Evolutionary conservation across 495 filamentous ascomycete genomes (phyloP).

Genomic region (Penicilliopsis zonata): DNA sequence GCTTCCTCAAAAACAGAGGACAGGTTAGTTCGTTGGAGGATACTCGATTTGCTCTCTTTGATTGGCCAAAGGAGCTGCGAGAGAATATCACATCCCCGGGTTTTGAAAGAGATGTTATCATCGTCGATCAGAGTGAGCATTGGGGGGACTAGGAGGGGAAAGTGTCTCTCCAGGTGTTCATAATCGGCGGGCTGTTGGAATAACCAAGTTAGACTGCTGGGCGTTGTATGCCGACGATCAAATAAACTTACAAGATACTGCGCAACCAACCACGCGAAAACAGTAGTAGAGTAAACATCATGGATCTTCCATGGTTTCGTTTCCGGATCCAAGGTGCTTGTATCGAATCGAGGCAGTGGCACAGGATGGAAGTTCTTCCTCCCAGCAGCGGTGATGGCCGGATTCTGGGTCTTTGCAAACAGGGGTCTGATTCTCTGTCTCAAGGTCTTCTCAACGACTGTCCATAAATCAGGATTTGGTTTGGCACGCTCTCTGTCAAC

Average conservation of each 20-base stretch:
- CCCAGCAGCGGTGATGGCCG: conserved; percentile 48
- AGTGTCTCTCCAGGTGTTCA: conserved; percentile 38
- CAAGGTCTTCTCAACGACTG: conserved; percentile 45
- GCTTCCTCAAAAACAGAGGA: conserved; percentile 69
- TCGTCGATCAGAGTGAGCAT: conserved; percentile 74
- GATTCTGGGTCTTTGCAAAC: conserved; percentile 53
- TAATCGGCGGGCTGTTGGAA: conserved; percentile 13
- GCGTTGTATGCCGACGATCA: conserved; percentile 8
- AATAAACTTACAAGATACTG: conserved; percentile 22
- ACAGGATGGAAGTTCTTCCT: conserved; percentile 45
- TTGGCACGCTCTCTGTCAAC: conserved; percentile 8
- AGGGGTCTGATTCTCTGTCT: conserved; percentile 47
- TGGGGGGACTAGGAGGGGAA: conserved; percentile 75
- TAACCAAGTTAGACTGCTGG: conserved; percentile 3
- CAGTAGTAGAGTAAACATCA: conserved; percentile 46
- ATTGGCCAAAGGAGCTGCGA: conserved; percentile 48
- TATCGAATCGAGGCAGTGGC: conserved; percentile 26
- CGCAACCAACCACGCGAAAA: conserved; percentile 53
- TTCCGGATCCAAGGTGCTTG: conserved; percentile 33
- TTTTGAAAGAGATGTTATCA: conserved; percentile 38
- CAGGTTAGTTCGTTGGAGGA: conserved; percentile 63
- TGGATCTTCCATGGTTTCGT: conserved; percentile 65
- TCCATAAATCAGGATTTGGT: conserved; percentile 14
- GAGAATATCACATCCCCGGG: conserved; percentile 49
- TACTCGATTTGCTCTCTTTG: conserved; percentile 25